phyloP scores from a whole-genome alignment of 2,329 filamentous ascomycete species.

The Trichoderma asperellum region DNA sequence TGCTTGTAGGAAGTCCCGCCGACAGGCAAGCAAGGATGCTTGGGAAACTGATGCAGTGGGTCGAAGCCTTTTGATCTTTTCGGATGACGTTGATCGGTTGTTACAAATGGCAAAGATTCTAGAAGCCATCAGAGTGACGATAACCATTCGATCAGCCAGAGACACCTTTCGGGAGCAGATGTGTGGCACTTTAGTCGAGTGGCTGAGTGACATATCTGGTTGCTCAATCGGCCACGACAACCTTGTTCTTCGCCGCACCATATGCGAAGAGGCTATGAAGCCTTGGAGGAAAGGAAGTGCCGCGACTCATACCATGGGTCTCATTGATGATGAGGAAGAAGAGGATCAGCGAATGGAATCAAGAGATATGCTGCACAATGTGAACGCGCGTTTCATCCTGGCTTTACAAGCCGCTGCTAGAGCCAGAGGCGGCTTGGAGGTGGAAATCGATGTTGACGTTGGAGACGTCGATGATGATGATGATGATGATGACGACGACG shows the following conservation, averaged over 20 bases:
- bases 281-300: constrained; percentile 86
- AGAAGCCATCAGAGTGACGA: constrained; percentile 93
- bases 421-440: constrained; percentile 36
- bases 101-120: constrained; percentile 81
- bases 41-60: constrained; percentile 89
- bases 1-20: constrained; percentile 75
- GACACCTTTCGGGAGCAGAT: constrained; percentile 98
- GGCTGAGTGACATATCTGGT: constrained; percentile 90
- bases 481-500: constrained; percentile 38
- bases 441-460: constrained; percentile 39
- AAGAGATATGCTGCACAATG: constrained; percentile 37
- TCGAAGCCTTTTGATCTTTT: constrained; percentile 80
- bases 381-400: constrained; percentile 45
- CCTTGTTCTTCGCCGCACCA: constrained; percentile 74
- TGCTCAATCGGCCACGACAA: constrained; percentile 83
- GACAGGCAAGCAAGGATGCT: constrained; percentile 73
- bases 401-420: constrained; percentile 44
- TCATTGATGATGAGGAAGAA: constrained; percentile 52
- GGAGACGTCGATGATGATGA: constrained; percentile 39
- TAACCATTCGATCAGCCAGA: constrained; percentile 88
- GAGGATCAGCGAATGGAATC: constrained; percentile 54
- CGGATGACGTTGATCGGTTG: constrained; percentile 70
- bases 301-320: constrained; percentile 67
- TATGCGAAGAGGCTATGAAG: constrained; percentile 90
- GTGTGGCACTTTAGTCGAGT: constrained; percentile 97